A percentile compares a stretch with the other conserved stretches of the same genome.
Conservation (phyloP, 768 basidiomycete genomes). For the Tulasnella sp. region DNA sequence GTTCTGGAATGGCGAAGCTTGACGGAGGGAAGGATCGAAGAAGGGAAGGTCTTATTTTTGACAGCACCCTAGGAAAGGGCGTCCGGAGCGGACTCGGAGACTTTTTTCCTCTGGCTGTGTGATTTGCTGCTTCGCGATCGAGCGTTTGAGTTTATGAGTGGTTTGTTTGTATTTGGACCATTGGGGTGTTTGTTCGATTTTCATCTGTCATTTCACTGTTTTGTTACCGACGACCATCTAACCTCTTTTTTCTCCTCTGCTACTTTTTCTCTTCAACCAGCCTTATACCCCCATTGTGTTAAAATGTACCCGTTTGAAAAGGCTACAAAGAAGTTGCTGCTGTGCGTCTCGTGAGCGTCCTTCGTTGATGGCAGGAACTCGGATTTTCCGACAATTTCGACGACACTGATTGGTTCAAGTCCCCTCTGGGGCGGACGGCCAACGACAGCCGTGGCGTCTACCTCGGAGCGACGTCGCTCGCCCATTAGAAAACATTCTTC, state of each 20-base stretch:
- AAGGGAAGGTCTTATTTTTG: background rate
- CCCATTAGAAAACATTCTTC: background rate
- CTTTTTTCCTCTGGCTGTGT: background rate
- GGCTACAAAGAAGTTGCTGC: background rate
- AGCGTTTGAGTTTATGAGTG: background rate
- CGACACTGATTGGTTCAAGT: background rate
- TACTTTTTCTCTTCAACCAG: background rate
- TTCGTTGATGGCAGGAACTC: background rate
- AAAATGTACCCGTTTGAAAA: background rate
- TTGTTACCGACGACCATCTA: background rate
- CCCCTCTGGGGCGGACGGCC: background rate
- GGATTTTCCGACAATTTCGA: slow-evolving; percentile 2
- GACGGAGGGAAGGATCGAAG: background rate
- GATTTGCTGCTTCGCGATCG: background rate
- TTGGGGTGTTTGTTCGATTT: background rate
- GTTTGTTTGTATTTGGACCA: background rate
- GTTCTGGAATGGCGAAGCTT: background rate
- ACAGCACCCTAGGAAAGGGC: background rate
- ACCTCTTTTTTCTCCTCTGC: background rate
- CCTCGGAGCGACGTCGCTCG: background rate
- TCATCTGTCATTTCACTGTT: background rate
- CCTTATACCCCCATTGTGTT: background rate
- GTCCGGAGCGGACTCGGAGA: background rate
- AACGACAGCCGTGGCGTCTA: background rate
- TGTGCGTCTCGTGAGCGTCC: background rate